Base-by-base conservation (phyloP, 2,329 filamentous ascomycete species). In the Volutella citrinella region DNA sequence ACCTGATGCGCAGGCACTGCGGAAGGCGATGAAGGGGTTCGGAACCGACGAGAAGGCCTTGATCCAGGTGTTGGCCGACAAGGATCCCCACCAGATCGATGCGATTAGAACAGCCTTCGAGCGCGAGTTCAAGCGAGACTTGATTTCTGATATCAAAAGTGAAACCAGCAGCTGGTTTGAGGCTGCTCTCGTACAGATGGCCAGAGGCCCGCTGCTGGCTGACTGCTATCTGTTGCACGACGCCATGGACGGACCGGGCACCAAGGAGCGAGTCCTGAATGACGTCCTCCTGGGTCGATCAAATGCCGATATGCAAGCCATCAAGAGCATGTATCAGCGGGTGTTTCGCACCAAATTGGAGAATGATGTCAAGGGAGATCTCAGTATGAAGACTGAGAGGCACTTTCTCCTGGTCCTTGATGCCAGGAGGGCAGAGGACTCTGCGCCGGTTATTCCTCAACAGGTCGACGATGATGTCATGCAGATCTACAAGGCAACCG, bases 21-120 rank as follows among this genome's bases (percentile, higher is more conserved):
- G 87, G 33, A 76, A 76, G 48, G 87, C 91, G 3, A 95, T 96
- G 88, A 95, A 95, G 62, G 89, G 89, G 0, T 87, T 95, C 43
- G 91, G 90, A 20, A 96, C 90, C 0, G 80, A 97, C 52, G 90
- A 96, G 60, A 83, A 80, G 52, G 62, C 75, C 1, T 67, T 97
- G 12, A 90, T 95, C 44, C 67, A 70, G 3, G 67, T 82, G 4
- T 68, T 97, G 8, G 67, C 83, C 4, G 76, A 72, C 47, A 82
- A 89, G 43, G 87, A 94, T 45, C 84, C 90, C 2, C 68, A 89
- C 5, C 86, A 95, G 57, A 74, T 93, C 43, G 76, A 82, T 29
- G 69, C 77, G 8, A 70, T 94, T 32, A 78, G 81, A 36, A 59
- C 72, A 7, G 74, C 83, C 4, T 97, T 84, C 65, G 66, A 79